A percentile compares a stretch with the other conserved stretches of the same genome.
These are phyloP conservation scores for Vitis vinifera DNA, from an alignment of 164 flowering plant genomes.

Conservation along the genomic window ASM3070453v1 NC_081816.1:9073501-9074000, in stretches of 20 bases:
- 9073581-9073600: slow-evolving; percentile 84
- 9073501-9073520: slow-evolving; percentile 86
- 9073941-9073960: slow-evolving; percentile 82
- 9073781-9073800: slow-evolving; percentile 91
- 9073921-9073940: neutral
- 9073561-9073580: slow-evolving; percentile 95
- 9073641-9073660: neutral
- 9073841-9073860: neutral
- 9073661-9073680: too few species aligned
- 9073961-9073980: slow-evolving; percentile 87
- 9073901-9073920: neutral
- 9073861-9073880: neutral
- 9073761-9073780: slow-evolving; percentile 75
- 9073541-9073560: slow-evolving; percentile 98
- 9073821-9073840: slow-evolving; percentile 58
- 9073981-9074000: slow-evolving; percentile 97
- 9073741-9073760: neutral
- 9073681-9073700: too few species aligned
- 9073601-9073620: neutral
- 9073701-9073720: too few species aligned
- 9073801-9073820: slow-evolving; percentile 69
- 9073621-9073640: neutral
- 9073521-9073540: slow-evolving; percentile 90
- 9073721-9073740: neutral
- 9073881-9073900: neutral